These are phyloP conservation scores for Colletotrichum godetiae DNA, from an alignment of 2,329 filamentous ascomycete genomes.

Conservation along the genomic window DNA sequence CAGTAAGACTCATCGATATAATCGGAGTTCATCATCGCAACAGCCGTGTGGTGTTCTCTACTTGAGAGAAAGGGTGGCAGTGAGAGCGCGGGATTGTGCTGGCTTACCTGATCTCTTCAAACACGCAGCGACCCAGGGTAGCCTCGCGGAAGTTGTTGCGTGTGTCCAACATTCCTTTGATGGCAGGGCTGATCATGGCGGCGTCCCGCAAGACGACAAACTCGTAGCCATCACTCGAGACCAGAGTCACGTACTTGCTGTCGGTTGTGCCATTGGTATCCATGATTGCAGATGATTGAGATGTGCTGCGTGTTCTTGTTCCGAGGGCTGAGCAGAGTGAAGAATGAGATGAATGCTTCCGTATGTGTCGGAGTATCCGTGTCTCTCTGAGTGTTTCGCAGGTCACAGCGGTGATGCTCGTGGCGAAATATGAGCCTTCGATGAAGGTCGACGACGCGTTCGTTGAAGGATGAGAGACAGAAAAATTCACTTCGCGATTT, in stretches of 20 bases:
- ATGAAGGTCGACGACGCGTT: slow-evolving; percentile 18
- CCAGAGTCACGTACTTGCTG: slow-evolving; percentile 80
- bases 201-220: slow-evolving; percentile 80
- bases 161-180: slow-evolving; percentile 80
- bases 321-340: not conserved
- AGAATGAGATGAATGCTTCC: not conserved
- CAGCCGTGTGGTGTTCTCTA: slow-evolving; percentile 40
- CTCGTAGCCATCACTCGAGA: slow-evolving; percentile 81
- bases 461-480: not conserved
- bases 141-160: slow-evolving; percentile 76
- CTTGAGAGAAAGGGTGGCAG: slow-evolving; percentile 40
- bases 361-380: not conserved
- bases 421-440: slow-evolving; percentile 3
- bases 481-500: slow-evolving; percentile 34
- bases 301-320: not conserved
- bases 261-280: slow-evolving; percentile 28
- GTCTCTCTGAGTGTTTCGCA: not conserved
- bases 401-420: not conserved
- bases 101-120: slow-evolving; percentile 80
- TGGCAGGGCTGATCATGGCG: slow-evolving; percentile 75
- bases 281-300: slow-evolving; percentile 2
- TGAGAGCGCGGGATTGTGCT: slow-evolving; percentile 11
- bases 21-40: slow-evolving; percentile 29
- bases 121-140: slow-evolving; percentile 70
- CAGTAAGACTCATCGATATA: slow-evolving; percentile 57